Conservation (phyloP, 2,329 filamentous ascomycete genomes). For the Xylariaceae sp. region DNA sequence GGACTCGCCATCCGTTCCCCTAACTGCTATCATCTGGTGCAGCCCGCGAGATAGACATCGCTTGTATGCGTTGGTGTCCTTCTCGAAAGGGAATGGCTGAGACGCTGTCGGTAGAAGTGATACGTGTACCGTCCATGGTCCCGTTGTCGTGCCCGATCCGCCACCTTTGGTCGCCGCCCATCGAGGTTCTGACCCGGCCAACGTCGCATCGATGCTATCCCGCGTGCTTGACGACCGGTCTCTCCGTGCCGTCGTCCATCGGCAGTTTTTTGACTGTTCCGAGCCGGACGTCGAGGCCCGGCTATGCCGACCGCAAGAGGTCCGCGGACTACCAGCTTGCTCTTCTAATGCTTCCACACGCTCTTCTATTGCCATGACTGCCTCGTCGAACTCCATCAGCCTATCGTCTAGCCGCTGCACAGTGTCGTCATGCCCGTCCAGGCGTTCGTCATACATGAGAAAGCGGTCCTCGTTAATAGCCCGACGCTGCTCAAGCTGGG, state of each 20-base stretch:
- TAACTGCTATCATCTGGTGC: constrained; percentile 59
- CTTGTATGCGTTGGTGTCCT: constrained; percentile 63
- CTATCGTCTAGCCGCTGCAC: constrained; percentile 51
- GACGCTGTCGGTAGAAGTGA: constrained; percentile 58
- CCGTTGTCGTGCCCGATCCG: constrained; percentile 36
- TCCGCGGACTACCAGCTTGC: constrained; percentile 34
- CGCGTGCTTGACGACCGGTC: neutral
- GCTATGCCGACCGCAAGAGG: constrained; percentile 32
- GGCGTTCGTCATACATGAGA: constrained; percentile 44
- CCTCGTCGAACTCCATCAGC: constrained; percentile 53
- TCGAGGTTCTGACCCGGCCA: constrained; percentile 21
- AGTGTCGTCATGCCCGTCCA: constrained; percentile 45
- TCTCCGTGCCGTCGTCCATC: constrained; percentile 14
- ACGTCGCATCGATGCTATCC: constrained; percentile 11
- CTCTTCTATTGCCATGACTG: constrained; percentile 57
- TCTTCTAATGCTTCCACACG: constrained; percentile 55
- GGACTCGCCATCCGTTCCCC: constrained; percentile 51
- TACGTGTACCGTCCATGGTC: constrained; percentile 60
- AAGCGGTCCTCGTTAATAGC: constrained; percentile 42
- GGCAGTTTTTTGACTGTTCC: constrained; percentile 30
- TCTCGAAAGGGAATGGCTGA: constrained; percentile 63
- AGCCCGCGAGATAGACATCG: constrained; percentile 62
- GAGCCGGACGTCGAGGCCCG: constrained; percentile 34
- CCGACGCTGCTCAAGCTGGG: constrained; percentile 46
- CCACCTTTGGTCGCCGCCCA: constrained; percentile 25